Evolutionary conservation across 495 filamentous ascomycete species (phyloP), one percentile per base, ranked within the genome.

Genomic region (Lasiosphaeria ovina): DNA sequence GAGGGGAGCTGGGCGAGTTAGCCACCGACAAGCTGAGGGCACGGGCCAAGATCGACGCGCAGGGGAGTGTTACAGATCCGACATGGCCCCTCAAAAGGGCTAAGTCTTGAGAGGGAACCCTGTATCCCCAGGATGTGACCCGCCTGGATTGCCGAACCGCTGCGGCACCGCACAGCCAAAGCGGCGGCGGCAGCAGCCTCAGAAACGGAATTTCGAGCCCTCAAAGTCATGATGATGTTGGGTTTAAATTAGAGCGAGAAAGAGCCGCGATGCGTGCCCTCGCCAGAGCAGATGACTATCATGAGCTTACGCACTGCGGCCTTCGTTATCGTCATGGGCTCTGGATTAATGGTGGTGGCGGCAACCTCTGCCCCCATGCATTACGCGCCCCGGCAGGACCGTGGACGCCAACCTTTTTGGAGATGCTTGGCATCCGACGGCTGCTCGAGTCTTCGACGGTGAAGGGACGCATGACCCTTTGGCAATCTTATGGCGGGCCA

Each of bases 231-330:
- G 35, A 31, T 16, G 8, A 48, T 17, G 38, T 35, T 44, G 24
- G 10, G 55, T 38, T 72, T 63, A 70, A 71, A 75, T 75, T 77
- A 74, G 65, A 71, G 64, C 69, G 72, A 75, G 56, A 65, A 73
- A 75, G 70, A 73, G 73, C 72, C 74, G 71, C 66, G 62, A 62
- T 57, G 65, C 62, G 54, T 53, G 54, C 45, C 51, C 60, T 47
- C 40, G 34, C 53, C 60, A 54, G 47, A 58, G 40, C 40, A 50
- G 44, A 11, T n/a, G n/a, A 33, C 42, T 58, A 60, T 65, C 61
- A 66, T 61, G 63, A 61, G 44, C 38, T 42, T 8, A 8, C 56
- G 59, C 7, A 12, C 38, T 7, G 7, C 12, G 38, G 38, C 38
- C 24, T 24, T 24, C 24, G 24, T 24, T 24, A 42, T 42, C 38